A percentile compares a stretch with the other conserved stretches of the same genome.
These are phyloP conservation scores for Dactylellina sp. DNA, from an alignment of 2,329 filamentous ascomycete species.

Conservation along the genomic window DNA sequence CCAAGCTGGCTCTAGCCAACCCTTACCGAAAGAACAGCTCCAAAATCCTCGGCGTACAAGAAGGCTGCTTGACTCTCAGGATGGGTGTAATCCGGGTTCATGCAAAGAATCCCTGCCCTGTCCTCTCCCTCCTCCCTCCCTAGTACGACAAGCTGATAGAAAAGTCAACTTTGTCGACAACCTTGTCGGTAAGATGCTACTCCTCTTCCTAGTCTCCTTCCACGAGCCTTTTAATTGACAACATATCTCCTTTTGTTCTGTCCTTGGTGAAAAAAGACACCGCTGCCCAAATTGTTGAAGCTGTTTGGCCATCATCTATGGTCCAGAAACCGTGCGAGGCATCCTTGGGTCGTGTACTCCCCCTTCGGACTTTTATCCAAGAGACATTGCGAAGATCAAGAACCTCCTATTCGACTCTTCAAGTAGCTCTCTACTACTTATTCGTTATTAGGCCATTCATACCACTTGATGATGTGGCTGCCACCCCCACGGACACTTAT, in stretches of 20 bases:
- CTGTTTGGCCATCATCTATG: constrained; percentile 93
- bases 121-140: constrained; percentile 72
- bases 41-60: constrained; percentile 68
- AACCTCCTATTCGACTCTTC: constrained; percentile 96
- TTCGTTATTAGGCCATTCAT: constrained; percentile 93
- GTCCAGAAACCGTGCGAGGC: constrained; percentile 79
- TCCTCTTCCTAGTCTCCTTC: constrained; percentile 23
- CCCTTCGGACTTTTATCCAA: constrained; percentile 94
- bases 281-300: constrained; percentile 95
- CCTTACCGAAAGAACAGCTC: constrained; percentile 72
- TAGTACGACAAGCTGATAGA: constrained; percentile 88
- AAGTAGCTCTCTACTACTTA: constrained; percentile 96
- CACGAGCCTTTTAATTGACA: constrained; percentile 57
- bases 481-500: constrained; percentile 45
- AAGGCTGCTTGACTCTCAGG: constrained; percentile 57
- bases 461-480: constrained; percentile 69
- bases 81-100: constrained; percentile 70
- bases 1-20: constrained; percentile 62
- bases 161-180: constrained; percentile 96
- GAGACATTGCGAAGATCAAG: constrained; percentile 94
- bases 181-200: constrained; percentile 84
- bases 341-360: constrained; percentile 81
- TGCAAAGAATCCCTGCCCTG: constrained; percentile 70
- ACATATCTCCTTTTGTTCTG: constrained; percentile 57
- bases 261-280: constrained; percentile 75